Conservation (phyloP, 225 moss, liverwort and hornwort species). For the Straminergon stramineum region DNA sequence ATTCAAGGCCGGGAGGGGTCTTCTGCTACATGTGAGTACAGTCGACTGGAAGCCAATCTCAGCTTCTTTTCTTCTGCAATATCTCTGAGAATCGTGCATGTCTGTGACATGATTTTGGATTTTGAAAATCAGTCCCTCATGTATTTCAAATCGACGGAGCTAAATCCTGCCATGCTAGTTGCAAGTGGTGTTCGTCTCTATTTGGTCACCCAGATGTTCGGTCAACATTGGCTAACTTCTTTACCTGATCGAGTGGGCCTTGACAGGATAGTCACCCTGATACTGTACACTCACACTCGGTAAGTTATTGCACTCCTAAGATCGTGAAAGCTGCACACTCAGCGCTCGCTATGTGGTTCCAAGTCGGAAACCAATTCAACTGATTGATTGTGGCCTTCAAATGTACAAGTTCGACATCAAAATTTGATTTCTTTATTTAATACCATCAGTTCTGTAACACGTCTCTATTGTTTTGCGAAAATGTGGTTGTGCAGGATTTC, state of each 20-base stretch:
- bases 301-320: not conserved
- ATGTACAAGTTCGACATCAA: not conserved
- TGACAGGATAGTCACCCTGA: slow-evolving; percentile 11
- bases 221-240: not conserved
- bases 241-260: not conserved
- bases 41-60: not conserved
- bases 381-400: not conserved
- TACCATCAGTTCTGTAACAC: not conserved
- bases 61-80: not conserved
- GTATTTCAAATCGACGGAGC: not conserved
- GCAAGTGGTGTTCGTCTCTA: not conserved
- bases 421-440: not conserved
- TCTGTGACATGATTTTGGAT: not conserved
- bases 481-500: slow-evolving; percentile 9
- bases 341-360: not conserved
- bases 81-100: not conserved
- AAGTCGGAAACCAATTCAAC: not conserved
- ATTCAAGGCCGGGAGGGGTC: not conserved
- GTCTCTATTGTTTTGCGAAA: not conserved
- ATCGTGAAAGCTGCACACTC: not conserved
- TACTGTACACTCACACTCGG: slow-evolving; percentile 2
- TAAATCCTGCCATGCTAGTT: not conserved
- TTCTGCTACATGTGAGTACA: slow-evolving; percentile 1
- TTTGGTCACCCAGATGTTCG: not conserved
- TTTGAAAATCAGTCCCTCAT: not conserved